Base-by-base conservation (phyloP, 1,139 yeast genomes). In the Blastobotrys arbuscula region DNA sequence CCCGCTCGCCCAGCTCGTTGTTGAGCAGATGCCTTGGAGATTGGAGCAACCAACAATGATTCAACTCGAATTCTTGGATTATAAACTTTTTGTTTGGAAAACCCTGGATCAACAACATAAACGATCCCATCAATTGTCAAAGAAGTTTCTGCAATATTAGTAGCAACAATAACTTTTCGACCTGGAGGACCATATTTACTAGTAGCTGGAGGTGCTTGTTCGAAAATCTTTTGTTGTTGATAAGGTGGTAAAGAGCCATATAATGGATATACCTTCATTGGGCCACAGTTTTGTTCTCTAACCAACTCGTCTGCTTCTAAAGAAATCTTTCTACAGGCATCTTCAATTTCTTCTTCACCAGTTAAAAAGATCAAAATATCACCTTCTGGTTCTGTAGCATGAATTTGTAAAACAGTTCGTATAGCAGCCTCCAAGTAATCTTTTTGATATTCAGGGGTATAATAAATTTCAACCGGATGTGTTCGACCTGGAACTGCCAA, bases 1-100 rank as follows among this genome's bases (percentile, higher is more conserved):
- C 98, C 98, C 50, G 98, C 98, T 79, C 98, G 89, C 78, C 98
- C 98, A 30, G 98, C 97, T 71, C 98, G 80, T 70, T 92, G 98
- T 68, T 90, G 97, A 1, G 98, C 96, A 47, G 95, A 82, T 0
- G 98, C 98, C 68, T 89, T 92, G 15, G 97, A 90, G 55, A 92
- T 90, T 42, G 98, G 98, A 8, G 96, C 87, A 6, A 92, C 97
- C 49, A 92, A 75, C 59, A 92, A 74, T 0, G 97, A 89, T 67
- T 92, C 97, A 21, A 92, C 97, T 68, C 98, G 78, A 55, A 90
- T 87, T 67, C 97, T 79, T 44, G 98, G 98, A 66, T 92, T 92
- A 66, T 76, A 90, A 0, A 81, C 81, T 59, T 87, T 89, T 55
- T 89, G 89, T 63, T 92, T 92, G 15, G 89, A 95, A 62, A 85